A percentile compares a stretch with the other conserved stretches of the same genome.
Evolutionary conservation across 2,329 filamentous ascomycete species (phyloP).

Genomic region (Ascosphaera pollenicola): DNA sequence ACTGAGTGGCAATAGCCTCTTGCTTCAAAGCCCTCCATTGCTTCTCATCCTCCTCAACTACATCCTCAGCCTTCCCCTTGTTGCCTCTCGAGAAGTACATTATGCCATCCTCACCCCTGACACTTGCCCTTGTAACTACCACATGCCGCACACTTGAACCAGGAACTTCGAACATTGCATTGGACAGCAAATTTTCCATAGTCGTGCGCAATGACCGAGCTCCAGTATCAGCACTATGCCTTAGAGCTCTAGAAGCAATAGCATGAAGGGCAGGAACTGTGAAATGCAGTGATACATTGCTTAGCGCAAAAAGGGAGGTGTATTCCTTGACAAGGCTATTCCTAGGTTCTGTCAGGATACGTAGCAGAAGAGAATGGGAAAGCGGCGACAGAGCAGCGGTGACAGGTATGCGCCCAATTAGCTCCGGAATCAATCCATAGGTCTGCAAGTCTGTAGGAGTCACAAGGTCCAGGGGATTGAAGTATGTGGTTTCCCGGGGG

Average conservation of each 20-base stretch:
- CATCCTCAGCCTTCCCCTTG: slow-evolving; percentile 26
- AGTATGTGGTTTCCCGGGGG: slow-evolving; percentile 15
- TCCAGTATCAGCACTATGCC: slow-evolving; percentile 47
- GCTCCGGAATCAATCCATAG: slow-evolving; percentile 81
- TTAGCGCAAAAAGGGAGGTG: slow-evolving; percentile 65
- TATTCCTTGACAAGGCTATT: slow-evolving; percentile 82
- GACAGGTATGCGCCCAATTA: slow-evolving; percentile 89
- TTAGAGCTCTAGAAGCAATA: slow-evolving; percentile 47
- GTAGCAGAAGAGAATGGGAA: slow-evolving; percentile 43
- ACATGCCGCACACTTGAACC: slow-evolving; percentile 44
- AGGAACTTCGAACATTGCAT: slow-evolving; percentile 64
- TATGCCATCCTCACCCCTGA: slow-evolving; percentile 35
- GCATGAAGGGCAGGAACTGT: slow-evolving; percentile 62
- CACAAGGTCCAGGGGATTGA: slow-evolving; percentile 46
- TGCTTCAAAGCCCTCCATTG: slow-evolving; percentile 21
- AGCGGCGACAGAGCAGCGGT: slow-evolving; percentile 68
- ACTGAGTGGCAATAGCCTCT: not conserved
- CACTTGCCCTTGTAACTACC: slow-evolving; percentile 48
- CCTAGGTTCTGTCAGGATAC: slow-evolving; percentile 78
- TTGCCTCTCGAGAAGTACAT: slow-evolving; percentile 30
- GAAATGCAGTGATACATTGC: slow-evolving; percentile 55
- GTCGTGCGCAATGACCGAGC: slow-evolving; percentile 59
- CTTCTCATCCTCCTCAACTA: slow-evolving; percentile 28
- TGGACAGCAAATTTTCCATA: slow-evolving; percentile 55
- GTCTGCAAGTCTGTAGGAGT: slow-evolving; percentile 56